These are phyloP conservation scores for Tephrocybe sp. DNA, from an alignment of 768 basidiomycete species.

Conservation along the genomic window DNA sequence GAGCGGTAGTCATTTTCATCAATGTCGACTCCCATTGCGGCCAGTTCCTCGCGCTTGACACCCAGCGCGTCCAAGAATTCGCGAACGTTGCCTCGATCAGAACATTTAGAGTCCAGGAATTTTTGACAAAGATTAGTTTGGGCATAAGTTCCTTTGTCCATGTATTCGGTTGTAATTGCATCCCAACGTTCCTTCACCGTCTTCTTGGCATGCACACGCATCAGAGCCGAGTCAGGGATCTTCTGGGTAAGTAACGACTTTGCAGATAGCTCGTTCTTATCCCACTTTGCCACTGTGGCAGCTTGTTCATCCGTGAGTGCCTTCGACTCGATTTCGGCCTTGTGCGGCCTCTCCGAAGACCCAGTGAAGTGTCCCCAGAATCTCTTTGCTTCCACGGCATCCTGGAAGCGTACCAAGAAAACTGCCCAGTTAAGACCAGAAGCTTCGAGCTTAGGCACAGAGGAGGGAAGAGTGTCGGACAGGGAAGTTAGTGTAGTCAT, in stretches of 20 bases:
- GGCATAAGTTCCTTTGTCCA: slow-evolving; percentile 27
- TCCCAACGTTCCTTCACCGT: slow-evolving; percentile 29
- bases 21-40: slow-evolving; percentile 26
- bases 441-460: slow-evolving; percentile 27
- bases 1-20: slow-evolving; percentile 28
- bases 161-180: slow-evolving; percentile 27
- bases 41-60: slow-evolving; percentile 22
- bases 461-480: neutral
- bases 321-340: neutral
- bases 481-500: neutral
- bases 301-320: neutral
- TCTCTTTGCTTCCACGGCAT: slow-evolving; percentile 20
- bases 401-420: slow-evolving; percentile 15
- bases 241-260: slow-evolving; percentile 28
- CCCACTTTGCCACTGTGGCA: slow-evolving; percentile 22
- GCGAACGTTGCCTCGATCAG: slow-evolving; percentile 24
- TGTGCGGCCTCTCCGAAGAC: slow-evolving; percentile 7
- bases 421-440: slow-evolving; percentile 31
- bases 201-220: slow-evolving; percentile 19
- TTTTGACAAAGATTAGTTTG: slow-evolving; percentile 23
- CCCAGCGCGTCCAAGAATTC: slow-evolving; percentile 24
- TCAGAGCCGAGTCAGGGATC: slow-evolving; percentile 28
- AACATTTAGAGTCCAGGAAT: slow-evolving; percentile 29
- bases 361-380: slow-evolving; percentile 28
- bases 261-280: slow-evolving; percentile 31